Conservation (phyloP, 192 early-diverging fungal genomes). For the Coemansia sp. region DNA sequence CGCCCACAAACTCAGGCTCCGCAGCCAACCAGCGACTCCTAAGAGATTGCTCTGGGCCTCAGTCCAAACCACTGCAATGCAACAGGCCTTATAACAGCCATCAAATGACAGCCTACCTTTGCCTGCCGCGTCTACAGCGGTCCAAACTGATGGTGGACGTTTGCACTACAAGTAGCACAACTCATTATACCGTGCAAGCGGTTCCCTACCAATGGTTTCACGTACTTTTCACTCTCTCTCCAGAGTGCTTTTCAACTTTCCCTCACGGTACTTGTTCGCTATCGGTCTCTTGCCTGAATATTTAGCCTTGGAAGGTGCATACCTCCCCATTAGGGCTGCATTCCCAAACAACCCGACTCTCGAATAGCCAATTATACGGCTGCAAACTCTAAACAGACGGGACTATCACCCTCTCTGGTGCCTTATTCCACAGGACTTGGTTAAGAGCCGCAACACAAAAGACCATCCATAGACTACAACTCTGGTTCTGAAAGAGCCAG, state of each 20-base stretch:
- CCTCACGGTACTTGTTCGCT: slow-evolving; percentile 86
- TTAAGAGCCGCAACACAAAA: slow-evolving; percentile 40
- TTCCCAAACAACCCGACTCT: slow-evolving; percentile 77
- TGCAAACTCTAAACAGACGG: slow-evolving; percentile 50
- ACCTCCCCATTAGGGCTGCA: slow-evolving; percentile 75
- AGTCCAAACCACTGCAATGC: slow-evolving; percentile 58
- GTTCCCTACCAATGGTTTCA: slow-evolving; percentile 84
- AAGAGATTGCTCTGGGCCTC: slow-evolving; percentile 53
- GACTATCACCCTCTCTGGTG: slow-evolving; percentile 77
- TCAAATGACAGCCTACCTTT: slow-evolving; percentile 50
- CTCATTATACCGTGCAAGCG: slow-evolving; percentile 30
- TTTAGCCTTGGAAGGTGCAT: slow-evolving; percentile 81
- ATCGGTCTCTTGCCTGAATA: slow-evolving; percentile 80
- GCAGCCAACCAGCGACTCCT: neutral
- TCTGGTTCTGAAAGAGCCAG: slow-evolving; percentile 20
- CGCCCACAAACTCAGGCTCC: neutral
- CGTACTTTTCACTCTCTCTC: slow-evolving; percentile 83
- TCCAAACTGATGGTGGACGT: slow-evolving; percentile 49
- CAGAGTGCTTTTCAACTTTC: slow-evolving; percentile 85
- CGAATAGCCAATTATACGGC: slow-evolving; percentile 24
- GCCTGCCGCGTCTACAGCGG: slow-evolving; percentile 50
- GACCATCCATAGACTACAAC: slow-evolving; percentile 66
- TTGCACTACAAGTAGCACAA: neutral
- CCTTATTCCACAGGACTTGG: slow-evolving; percentile 68
- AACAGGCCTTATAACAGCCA: slow-evolving; percentile 60